Base-by-base conservation (phyloP, 2,329 filamentous ascomycete species). In the Arachnomyces sp. region DNA sequence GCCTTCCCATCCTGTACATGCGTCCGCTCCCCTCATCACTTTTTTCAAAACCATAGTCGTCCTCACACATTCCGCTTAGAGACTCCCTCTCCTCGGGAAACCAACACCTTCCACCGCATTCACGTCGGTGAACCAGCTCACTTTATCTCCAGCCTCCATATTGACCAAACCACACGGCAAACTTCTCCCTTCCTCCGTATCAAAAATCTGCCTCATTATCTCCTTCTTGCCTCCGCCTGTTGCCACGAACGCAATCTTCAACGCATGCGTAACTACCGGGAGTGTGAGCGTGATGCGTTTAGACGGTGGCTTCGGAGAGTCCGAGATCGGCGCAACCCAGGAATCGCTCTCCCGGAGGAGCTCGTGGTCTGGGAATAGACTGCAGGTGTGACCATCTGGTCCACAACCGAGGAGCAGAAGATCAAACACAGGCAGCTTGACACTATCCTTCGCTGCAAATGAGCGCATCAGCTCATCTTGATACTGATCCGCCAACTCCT, bases 321-420 rank as follows among this genome's bases (percentile, higher is more conserved):
- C 86, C 56, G 84, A 80, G 57, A 95, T 93, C 34, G 87, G 78
- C 11, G 89, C 83, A 32, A 96, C 87, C 92, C 92, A 98, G 39
- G 90, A 87, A 55, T 81, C 82, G 28, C 78, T 78, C 69, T 96
- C 90, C 49, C 88, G 80, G 51, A 96, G 75, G 39, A 96, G 75
- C 43, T 82, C 77, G 60, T 95, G 90, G 40, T 83, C 84, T 4
- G 92, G 92, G 73, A 98, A 98, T 38, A 98, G 73, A 54, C 84
- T 92, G 80, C 92, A 96, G 28, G 92, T 96, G 70, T 98, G 92
- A 38, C 92, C 92, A 63, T 96, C 92, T 11, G 92, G 90, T 0
- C 92, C 92, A 61, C 86, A 94, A 54, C 92, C 92, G 31, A 98
- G 80, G 31, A 98, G 78, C 40, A 98, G 74, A 39, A 98, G 77